Conservation (phyloP, 768 basidiomycete species). For the Trametes sanguinea region DNA sequence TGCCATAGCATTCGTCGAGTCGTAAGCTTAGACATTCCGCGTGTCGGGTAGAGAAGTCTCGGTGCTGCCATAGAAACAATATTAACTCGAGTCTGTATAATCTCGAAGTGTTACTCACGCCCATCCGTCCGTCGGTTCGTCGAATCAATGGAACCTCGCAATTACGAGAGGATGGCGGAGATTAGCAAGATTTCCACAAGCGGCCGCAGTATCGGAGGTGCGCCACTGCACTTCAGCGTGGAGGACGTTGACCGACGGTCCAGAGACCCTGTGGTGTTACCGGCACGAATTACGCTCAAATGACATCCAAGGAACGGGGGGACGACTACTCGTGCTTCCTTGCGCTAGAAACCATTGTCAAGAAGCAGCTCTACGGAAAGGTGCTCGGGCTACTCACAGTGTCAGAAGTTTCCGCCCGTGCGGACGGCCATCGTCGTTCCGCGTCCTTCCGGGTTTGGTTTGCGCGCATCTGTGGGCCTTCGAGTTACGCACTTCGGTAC, state of each 20-base stretch:
- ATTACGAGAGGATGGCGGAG: background rate
- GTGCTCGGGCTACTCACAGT: background rate
- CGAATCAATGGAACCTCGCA: background rate
- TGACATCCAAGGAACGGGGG: slow-evolving; percentile 11
- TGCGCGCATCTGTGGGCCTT: background rate
- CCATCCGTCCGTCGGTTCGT: background rate
- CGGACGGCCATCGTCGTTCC: background rate
- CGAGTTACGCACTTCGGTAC: background rate
- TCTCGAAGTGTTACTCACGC: background rate
- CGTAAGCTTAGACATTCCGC: no score
- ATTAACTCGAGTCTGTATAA: background rate
- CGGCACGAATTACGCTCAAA: background rate
- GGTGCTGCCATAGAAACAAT: background rate
- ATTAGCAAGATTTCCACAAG: background rate
- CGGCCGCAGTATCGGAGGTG: background rate
- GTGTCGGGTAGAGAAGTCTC: background rate
- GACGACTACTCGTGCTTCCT: background rate
- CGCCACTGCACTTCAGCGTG: background rate
- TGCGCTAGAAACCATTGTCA: slow-evolving; percentile 4
- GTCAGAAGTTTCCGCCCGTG: background rate
- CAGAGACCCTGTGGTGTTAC: background rate
- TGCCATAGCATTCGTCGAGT: no score
- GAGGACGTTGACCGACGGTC: no score
- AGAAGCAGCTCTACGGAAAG: background rate
- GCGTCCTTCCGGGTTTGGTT: background rate